Evolutionary conservation across 164 flowering plant species (phyloP).

Genomic region (Chimonanthus salicifolius): DNA sequence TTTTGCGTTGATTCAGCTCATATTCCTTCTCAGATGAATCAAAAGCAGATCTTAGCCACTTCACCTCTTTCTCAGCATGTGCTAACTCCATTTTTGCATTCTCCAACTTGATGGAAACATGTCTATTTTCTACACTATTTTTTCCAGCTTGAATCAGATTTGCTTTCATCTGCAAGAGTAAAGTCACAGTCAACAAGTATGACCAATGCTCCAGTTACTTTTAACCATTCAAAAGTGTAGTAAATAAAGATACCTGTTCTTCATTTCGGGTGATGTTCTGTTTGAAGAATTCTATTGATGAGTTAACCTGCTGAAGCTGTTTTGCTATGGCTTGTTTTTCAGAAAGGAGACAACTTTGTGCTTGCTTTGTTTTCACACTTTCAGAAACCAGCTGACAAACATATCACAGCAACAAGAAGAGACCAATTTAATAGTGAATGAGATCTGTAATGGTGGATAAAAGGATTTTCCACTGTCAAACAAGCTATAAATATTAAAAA

Average conservation of each 20-base stretch:
- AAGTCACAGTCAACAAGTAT: background rate
- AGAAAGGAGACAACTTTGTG: conserved; percentile 46
- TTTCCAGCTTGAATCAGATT: conserved; percentile 48
- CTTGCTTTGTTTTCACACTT: conserved; percentile 84
- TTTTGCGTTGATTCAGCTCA: conserved; percentile 66
- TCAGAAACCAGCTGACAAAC: conserved; percentile 80
- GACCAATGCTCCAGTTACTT: background rate
- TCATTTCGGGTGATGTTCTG: conserved; percentile 49
- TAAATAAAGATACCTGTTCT: conserved; percentile 54
- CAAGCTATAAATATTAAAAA: too few relatives aligned
- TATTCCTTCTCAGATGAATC: conserved; percentile 80
- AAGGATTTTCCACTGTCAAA: background rate
- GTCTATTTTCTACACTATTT: conserved; percentile 56
- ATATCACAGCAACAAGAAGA: conserved; percentile 8
- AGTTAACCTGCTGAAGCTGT: conserved; percentile 66
- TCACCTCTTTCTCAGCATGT: conserved; percentile 89
- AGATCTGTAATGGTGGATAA: background rate
- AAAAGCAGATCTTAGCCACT: conserved; percentile 69
- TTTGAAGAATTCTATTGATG: conserved; percentile 54
- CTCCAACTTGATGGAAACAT: conserved; percentile 52
- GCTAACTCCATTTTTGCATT: conserved; percentile 66
- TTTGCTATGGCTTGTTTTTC: conserved; percentile 72
- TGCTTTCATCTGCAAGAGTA: conserved; percentile 57
- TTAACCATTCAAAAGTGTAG: background rate
- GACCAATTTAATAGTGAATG: conserved; percentile 4